Base-by-base conservation (phyloP, 345 rosid species). In the Microthlaspi erraticum region DNA sequence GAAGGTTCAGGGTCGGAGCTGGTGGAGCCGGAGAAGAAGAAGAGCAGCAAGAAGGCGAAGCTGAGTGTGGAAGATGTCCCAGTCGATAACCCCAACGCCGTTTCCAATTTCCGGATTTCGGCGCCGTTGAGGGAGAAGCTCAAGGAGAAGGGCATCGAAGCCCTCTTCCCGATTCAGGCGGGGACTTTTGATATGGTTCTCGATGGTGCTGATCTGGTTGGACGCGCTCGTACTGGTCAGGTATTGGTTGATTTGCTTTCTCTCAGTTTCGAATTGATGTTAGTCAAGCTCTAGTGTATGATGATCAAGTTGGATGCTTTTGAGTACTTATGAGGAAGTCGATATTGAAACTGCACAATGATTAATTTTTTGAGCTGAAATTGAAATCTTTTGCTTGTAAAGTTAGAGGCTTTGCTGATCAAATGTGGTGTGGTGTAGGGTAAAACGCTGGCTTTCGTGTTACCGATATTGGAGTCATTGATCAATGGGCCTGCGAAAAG, bases 221-320 rank as follows among this genome's bases (percentile, higher is more conserved):
- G 99, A 8, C 80, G 98, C 1, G 98, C 99, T 8, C 93, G 99
- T 8, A 94, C 99, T 44, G 98, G 98, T 61, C 98, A 92, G 93
- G 98, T 92, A 79, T 36, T 19, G 13, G 31, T 13, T 38, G 7
- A 16, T 38, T 41, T 48, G 18, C 0, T 1, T 17, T 31, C 9
- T 51, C 43, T 50, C 42, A 57, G 48, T 34, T 0, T 56, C 18
- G 10, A 10, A 37, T 69, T 70, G n/a, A n/a, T n/a, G 19, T 4
- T 59, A 48, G 41, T 54, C 19, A 12, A 7, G n/a, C 43, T 43
- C n/a, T 33, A 10, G 39, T 32, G 39, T 7, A n/a, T 14, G 20
- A 33, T 31, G 8, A 17, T 51, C 5, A 51, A 52, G 14, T 10
- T 18, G 1, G 45, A 57, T 2, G n/a, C 31, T 19, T 46, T 49